Evolutionary conservation across 768 basidiomycete genomes (phyloP).

Genomic region (Auricularia sp.): DNA sequence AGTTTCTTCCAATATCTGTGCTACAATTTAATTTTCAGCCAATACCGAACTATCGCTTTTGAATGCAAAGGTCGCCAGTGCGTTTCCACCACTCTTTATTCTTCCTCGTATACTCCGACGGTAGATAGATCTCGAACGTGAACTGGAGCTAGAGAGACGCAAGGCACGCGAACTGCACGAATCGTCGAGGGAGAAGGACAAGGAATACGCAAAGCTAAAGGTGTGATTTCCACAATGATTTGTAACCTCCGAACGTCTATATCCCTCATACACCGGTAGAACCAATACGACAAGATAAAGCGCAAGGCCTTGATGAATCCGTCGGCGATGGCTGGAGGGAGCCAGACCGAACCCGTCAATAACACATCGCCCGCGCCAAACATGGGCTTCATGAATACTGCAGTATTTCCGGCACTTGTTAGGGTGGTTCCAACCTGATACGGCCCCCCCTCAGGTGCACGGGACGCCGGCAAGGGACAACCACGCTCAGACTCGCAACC

Average conservation of each 20-base stretch:
- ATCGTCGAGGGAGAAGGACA: slow-evolving; percentile 63
- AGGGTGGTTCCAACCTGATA: neutral
- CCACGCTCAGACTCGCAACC: slow-evolving; percentile 34
- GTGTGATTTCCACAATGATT: slow-evolving; percentile 23
- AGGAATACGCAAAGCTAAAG: slow-evolving; percentile 83
- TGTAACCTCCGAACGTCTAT: neutral
- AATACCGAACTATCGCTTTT: slow-evolving; percentile 68
- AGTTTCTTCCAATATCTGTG: neutral
- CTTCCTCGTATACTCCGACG: neutral
- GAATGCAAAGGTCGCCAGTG: slow-evolving; percentile 59
- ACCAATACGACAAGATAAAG: slow-evolving; percentile 74
- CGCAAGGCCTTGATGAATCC: slow-evolving; percentile 65
- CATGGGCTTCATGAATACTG: neutral
- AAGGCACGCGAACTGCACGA: slow-evolving; percentile 70
- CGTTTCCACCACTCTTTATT: slow-evolving; percentile 3
- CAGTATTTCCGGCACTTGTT: neutral
- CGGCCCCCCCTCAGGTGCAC: slow-evolving; percentile 40
- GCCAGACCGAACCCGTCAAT: neutral
- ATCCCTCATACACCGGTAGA: slow-evolving; percentile 27
- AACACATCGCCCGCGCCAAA: neutral
- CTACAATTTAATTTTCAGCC: slow-evolving; percentile 32
- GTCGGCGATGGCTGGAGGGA: slow-evolving; percentile 13
- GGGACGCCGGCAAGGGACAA: slow-evolving; percentile 44
- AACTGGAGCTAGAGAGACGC: slow-evolving; percentile 69
- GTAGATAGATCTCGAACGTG: slow-evolving; percentile 59